Conservation (phyloP, 2,329 filamentous ascomycete species). For the Hypoxylon sp. region DNA sequence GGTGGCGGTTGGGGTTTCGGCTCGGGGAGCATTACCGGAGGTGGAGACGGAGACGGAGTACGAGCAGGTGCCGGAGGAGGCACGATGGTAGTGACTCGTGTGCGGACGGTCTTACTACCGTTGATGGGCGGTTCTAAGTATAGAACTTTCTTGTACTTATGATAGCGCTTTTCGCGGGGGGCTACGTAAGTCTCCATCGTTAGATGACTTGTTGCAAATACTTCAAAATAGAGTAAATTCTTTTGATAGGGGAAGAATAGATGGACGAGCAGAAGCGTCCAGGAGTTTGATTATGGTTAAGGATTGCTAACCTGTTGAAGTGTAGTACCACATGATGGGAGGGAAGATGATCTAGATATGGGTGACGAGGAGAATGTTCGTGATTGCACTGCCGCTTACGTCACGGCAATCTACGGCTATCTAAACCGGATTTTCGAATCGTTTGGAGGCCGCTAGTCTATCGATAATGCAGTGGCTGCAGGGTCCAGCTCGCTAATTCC, state of each 20-base stretch:
- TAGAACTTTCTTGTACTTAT: slow-evolving; percentile 59
- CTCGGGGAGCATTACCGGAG: slow-evolving; percentile 38
- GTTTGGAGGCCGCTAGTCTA: slow-evolving; percentile 24
- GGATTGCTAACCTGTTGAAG: slow-evolving; percentile 51
- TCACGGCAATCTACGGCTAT: slow-evolving; percentile 40
- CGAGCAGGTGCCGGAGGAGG: slow-evolving; percentile 53
- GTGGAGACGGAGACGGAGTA: slow-evolving; percentile 47
- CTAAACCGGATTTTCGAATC: slow-evolving; percentile 46
- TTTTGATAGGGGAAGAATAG: slow-evolving; percentile 20
- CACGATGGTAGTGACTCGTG: slow-evolving; percentile 58
- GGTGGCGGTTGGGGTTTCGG: slow-evolving; percentile 46
- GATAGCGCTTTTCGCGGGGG: slow-evolving; percentile 54
- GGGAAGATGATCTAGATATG: slow-evolving; percentile 48
- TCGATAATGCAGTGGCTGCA: slow-evolving; percentile 41
- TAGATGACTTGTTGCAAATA: slow-evolving; percentile 38
- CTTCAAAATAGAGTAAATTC: slow-evolving; percentile 13
- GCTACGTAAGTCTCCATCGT: slow-evolving; percentile 54
- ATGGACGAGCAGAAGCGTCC: slow-evolving; percentile 16
- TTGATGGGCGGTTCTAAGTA: slow-evolving; percentile 60
- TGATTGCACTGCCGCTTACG: slow-evolving; percentile 44
- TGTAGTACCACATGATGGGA: slow-evolving; percentile 51
- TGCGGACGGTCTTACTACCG: slow-evolving; percentile 57
- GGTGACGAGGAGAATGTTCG: slow-evolving; percentile 21
- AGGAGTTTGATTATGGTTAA: slow-evolving; percentile 5
- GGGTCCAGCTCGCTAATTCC: slow-evolving; percentile 24